These are phyloP conservation scores for Trypanosoma platydactyli DNA, from an alignment of 208 protist genomes.

Conservation along the genomic window DNA sequence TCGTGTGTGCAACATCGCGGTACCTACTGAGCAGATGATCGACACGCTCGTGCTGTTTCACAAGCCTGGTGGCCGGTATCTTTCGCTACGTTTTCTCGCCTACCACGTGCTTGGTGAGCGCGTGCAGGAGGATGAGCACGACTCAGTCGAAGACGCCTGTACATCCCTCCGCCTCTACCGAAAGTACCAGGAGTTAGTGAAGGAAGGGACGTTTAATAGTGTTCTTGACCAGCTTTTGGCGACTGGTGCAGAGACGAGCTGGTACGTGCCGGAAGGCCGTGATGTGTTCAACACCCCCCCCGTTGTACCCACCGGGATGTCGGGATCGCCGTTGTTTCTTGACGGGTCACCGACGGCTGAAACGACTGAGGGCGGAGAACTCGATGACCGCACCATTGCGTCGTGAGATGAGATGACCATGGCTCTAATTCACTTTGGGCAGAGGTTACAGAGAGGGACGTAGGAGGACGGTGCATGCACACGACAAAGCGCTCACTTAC, in stretches of 20 bases:
- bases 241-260: conserved; percentile 88
- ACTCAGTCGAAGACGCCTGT: conserved; percentile 95
- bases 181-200: conserved; percentile 75
- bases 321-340: conserved; percentile 59
- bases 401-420: not conserved
- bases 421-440: no score
- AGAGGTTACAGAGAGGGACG: no score
- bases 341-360: not conserved
- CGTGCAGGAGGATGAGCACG: conserved; percentile 95
- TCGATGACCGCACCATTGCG: not conserved
- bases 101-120: conserved; percentile 93
- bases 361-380: not conserved
- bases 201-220: conserved; percentile 73
- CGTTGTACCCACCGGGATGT: conserved; percentile 38
- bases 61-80: conserved; percentile 81
- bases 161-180: conserved; percentile 93
- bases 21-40: conserved; percentile 95
- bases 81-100: conserved; percentile 94
- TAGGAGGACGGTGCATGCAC: no score
- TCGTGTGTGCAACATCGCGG: conserved; percentile 95
- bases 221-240: conserved; percentile 83
- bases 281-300: conserved; percentile 53
- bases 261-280: conserved; percentile 81
- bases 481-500: no score
- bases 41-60: conserved; percentile 97